Evolutionary conservation across 805 yeast genomes (phyloP).

Genomic region (Blastobotrys americana): DNA sequence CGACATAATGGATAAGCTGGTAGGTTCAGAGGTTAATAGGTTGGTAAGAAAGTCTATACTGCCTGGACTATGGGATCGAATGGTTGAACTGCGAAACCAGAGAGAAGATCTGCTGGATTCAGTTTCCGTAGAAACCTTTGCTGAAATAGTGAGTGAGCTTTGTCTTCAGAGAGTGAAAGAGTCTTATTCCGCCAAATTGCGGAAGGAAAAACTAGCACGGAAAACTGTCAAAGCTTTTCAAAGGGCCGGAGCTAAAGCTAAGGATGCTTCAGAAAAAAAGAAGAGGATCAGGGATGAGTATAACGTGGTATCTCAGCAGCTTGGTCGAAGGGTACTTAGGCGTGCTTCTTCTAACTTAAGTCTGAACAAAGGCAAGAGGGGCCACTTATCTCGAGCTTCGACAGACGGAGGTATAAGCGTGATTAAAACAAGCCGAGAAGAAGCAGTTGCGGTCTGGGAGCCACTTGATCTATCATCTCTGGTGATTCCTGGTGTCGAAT

Average conservation of each 20-base stretch:
- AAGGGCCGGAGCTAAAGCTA: slow-evolving; percentile 23
- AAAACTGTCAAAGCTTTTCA: slow-evolving; percentile 31
- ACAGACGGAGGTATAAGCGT: too few species aligned
- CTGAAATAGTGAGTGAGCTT: slow-evolving; percentile 40
- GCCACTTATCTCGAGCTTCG: slow-evolving; percentile 6
- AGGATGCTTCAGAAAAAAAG: slow-evolving; percentile 26
- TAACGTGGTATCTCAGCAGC: slow-evolving; percentile 15
- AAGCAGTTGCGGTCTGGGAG: slow-evolving; percentile 41
- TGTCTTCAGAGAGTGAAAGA: slow-evolving; percentile 30
- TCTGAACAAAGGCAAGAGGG: slow-evolving; percentile 6
- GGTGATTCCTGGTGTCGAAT: slow-evolving; percentile 27
- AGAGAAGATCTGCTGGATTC: background rate
- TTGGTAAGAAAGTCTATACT: background rate
- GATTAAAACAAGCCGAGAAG: slow-evolving; percentile 28
- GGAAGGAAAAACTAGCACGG: slow-evolving; percentile 30
- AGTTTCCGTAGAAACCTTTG: slow-evolving; percentile 36
- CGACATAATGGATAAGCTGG: background rate
- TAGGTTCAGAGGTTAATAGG: background rate
- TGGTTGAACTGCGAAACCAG: background rate
- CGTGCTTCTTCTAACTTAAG: background rate
- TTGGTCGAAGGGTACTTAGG: slow-evolving; percentile 13
- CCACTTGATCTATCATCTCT: slow-evolving; percentile 38
- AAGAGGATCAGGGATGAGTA: slow-evolving; percentile 38
- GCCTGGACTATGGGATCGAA: slow-evolving; percentile 1
- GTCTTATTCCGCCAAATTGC: slow-evolving; percentile 36